phyloP scores from a whole-genome alignment of 2,329 filamentous ascomycete genomes.

The Xenosphaeropsis pyriputrescens region DNA sequence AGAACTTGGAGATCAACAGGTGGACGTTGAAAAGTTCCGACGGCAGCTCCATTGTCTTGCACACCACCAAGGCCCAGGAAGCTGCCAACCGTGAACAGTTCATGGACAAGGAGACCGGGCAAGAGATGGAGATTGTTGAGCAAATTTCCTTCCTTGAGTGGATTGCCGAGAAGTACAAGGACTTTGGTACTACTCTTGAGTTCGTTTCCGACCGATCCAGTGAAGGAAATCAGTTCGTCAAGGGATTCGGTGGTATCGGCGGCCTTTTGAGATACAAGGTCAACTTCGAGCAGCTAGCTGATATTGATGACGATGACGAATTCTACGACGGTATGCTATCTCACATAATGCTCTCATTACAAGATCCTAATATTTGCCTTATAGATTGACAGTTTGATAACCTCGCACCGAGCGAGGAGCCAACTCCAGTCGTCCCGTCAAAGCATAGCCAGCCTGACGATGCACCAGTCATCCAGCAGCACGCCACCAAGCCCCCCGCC shows the following conservation, averaged over 20 bases:
- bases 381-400: slow-evolving; percentile 78
- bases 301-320: slow-evolving; percentile 83
- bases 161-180: slow-evolving; percentile 97
- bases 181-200: slow-evolving; percentile 89
- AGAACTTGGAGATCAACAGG: slow-evolving; percentile 90
- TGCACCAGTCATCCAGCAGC: slow-evolving; percentile 26
- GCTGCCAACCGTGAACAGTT: slow-evolving; percentile 62
- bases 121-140: slow-evolving; percentile 90
- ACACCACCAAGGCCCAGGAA: slow-evolving; percentile 83
- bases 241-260: slow-evolving; percentile 97
- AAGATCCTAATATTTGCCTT: background rate
- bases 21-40: slow-evolving; percentile 75
- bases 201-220: slow-evolving; percentile 96
- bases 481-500: slow-evolving; percentile 22
- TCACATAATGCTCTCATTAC: background rate
- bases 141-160: slow-evolving; percentile 95
- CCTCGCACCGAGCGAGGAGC: slow-evolving; percentile 82
- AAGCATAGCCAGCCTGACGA: slow-evolving; percentile 25
- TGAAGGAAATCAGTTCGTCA: slow-evolving; percentile 99
- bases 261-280: slow-evolving; percentile 98
- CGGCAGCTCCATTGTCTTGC: slow-evolving; percentile 59
- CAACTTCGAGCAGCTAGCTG: slow-evolving; percentile 98
- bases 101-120: slow-evolving; percentile 87
- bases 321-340: slow-evolving; percentile 56
- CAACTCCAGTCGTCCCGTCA: slow-evolving; percentile 44